Percentiles rank a stretch among this genome's conserved stretches.
These are phyloP conservation scores for Lichtheimia hyalospora DNA, from an alignment of 371 early-diverging fungal species.

Conservation along the genomic window DNA sequence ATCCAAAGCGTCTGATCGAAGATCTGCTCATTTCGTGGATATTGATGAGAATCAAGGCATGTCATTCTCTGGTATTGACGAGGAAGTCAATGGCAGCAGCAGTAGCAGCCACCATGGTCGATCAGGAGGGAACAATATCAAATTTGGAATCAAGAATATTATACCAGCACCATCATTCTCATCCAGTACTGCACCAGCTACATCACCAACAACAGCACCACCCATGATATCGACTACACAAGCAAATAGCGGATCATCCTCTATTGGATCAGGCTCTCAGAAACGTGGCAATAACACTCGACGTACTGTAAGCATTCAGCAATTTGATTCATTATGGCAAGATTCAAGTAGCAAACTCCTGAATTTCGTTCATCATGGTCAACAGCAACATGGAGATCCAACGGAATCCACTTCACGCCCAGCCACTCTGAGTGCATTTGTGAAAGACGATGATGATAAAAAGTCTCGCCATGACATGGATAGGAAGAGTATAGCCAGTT, in stretches of 20 bases:
- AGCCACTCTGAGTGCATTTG: neutral
- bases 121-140: slow-evolving; percentile 14
- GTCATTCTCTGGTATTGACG: neutral
- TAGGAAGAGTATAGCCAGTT: slow-evolving; percentile 18
- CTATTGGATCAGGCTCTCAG: slow-evolving; percentile 9
- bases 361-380: slow-evolving; percentile 40
- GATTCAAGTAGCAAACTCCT: slow-evolving; percentile 47
- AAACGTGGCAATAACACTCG: slow-evolving; percentile 23
- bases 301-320: slow-evolving; percentile 47
- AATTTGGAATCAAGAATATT: slow-evolving; percentile 38
- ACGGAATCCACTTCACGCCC: neutral
- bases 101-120: slow-evolving; percentile 7
- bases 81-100: slow-evolving; percentile 10
- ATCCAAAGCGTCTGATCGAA: slow-evolving; percentile 28
- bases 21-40: slow-evolving; percentile 28
- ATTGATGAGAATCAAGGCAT: slow-evolving; percentile 15
- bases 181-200: slow-evolving; percentile 21
- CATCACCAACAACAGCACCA: slow-evolving; percentile 17
- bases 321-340: slow-evolving; percentile 42
- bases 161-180: slow-evolving; percentile 36
- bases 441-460: slow-evolving; percentile 15
- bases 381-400: slow-evolving; percentile 5
- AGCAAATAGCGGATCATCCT: neutral
- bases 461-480: slow-evolving; percentile 21
- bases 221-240: neutral